Conservation (phyloP, 2,329 filamentous ascomycete species). For the Immersiporthe knoxdaviesiana region DNA sequence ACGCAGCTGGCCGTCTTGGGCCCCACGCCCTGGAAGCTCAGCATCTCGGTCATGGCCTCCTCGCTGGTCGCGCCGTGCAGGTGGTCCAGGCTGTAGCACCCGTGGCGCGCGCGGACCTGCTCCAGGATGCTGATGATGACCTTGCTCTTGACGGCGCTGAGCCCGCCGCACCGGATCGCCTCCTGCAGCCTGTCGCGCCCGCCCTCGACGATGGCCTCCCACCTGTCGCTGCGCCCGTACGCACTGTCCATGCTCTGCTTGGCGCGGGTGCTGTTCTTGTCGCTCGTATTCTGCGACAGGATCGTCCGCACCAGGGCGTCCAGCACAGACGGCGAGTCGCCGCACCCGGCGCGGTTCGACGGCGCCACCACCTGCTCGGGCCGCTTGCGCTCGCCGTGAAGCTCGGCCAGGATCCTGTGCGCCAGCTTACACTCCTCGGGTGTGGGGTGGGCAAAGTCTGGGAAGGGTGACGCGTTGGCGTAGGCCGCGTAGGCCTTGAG, state of each 20-base stretch:
- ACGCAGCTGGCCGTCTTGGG: slow-evolving; percentile 60
- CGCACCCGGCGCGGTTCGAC: slow-evolving; percentile 65
- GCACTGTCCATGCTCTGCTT: slow-evolving; percentile 50
- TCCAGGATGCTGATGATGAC: slow-evolving; percentile 71
- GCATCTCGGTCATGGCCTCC: slow-evolving; percentile 54
- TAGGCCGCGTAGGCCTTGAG: slow-evolving; percentile 48
- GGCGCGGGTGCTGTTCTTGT: slow-evolving; percentile 62
- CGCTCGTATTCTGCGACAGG: slow-evolving; percentile 57
- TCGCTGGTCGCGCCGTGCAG: slow-evolving; percentile 47
- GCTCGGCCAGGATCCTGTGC: slow-evolving; percentile 62
- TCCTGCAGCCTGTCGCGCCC: slow-evolving; percentile 49
- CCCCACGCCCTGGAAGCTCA: slow-evolving; percentile 55
- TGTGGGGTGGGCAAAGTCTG: slow-evolving; percentile 67
- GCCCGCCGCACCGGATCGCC: slow-evolving; percentile 72
- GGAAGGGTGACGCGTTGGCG: slow-evolving; percentile 62
- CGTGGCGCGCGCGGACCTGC: slow-evolving; percentile 57
- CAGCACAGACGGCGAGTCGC: slow-evolving; percentile 53
- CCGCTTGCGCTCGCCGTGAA: slow-evolving; percentile 66
- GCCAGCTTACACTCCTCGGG: slow-evolving; percentile 69
- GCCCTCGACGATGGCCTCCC: slow-evolving; percentile 46
- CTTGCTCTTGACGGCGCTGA: slow-evolving; percentile 73
- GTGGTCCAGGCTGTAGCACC: slow-evolving; percentile 53
- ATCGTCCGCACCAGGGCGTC: slow-evolving; percentile 57
- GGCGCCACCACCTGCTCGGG: slow-evolving; percentile 67
- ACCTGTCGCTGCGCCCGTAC: slow-evolving; percentile 49